Evolutionary conservation across 345 rosid genomes (phyloP), one percentile per base, ranked within the genome.

Genomic region (Raphanus sativus): DNA sequence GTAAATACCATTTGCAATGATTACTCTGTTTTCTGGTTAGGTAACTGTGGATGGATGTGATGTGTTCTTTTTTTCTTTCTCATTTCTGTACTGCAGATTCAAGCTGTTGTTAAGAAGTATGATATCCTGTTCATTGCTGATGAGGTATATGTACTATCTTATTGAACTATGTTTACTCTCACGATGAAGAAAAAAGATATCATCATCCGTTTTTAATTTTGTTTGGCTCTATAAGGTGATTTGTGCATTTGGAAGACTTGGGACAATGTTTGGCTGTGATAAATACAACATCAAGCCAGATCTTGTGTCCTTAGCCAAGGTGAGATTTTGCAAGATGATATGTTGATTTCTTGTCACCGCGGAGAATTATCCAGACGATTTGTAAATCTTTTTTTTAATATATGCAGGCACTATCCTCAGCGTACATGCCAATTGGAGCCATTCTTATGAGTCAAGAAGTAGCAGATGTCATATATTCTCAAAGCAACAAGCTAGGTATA

Each of bases 181-280:
- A 13, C 8, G 3, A 52, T 50, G 13, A 45, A 56, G 11, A 24
- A 65, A 16, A 55, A 24, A n/a, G 4, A 59, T 34, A 59, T 0
- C 65, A 54, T 52, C 6, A 60, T 34, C 24, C 3, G 3, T 56
- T 75, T 75, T 12, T 69, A 52, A 52, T 63, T 75, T 67, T 38
- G 7, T 70, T 77, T 66, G 45, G 67, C n/a, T 38, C 42, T 69
- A 42, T 48, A 76, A 95, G 99, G 99, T 93, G 26, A 90, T 96
- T 21, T 91, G 98, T 85, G 99, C 96, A 65, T 96, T 93, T 86
- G 99, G 99, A 81, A 87, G 99, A 81, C 93, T 96, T 29, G 99
- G 99, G 16, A 87, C 94, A 8, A 91, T 91, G 98, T 93, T 73
- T 83, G 99, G 99, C 3, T 84, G 93, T 81, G 98, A 93, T 80